These are phyloP conservation scores for Raffaelea arxii DNA, from an alignment of 2,329 filamentous ascomycete genomes.

Conservation along the genomic window DNA sequence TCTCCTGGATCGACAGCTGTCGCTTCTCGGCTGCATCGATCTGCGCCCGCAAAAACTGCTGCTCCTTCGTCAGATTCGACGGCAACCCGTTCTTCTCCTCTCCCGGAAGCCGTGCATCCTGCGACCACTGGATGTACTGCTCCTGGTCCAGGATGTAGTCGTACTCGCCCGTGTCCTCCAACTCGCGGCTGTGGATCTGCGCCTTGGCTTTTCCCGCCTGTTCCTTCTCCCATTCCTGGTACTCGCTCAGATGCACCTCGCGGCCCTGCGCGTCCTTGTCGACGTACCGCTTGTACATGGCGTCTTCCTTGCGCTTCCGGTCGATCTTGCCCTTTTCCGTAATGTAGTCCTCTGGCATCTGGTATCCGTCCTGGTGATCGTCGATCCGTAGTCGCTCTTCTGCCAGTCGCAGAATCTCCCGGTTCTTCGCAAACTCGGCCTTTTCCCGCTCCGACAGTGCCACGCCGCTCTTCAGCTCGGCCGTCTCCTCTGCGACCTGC, in stretches of 20 bases:
- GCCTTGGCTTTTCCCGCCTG: constrained; percentile 81
- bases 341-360: constrained; percentile 89
- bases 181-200: constrained; percentile 66
- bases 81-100: constrained; percentile 45
- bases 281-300: constrained; percentile 82
- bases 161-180: constrained; percentile 73
- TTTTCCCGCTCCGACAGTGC: constrained; percentile 69
- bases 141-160: constrained; percentile 88
- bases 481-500: constrained; percentile 82
- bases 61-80: constrained; percentile 58
- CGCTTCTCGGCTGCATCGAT: constrained; percentile 84
- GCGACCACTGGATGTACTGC: constrained; percentile 76
- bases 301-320: constrained; percentile 76
- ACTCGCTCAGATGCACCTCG: constrained; percentile 83
- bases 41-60: constrained; percentile 68
- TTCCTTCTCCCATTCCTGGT: constrained; percentile 92
- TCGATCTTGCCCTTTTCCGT: constrained; percentile 89
- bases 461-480: constrained; percentile 68
- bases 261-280: constrained; percentile 80
- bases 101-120: constrained; percentile 63
- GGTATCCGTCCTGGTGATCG: constrained; percentile 84
- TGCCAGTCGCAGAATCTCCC: constrained; percentile 69
- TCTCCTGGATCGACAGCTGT: constrained; percentile 81
- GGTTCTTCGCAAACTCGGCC: constrained; percentile 80
- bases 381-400: constrained; percentile 83